phyloP scores from a whole-genome alignment of 2,329 filamentous ascomycete genomes.

The Ophiosphaerella narmari region DNA sequence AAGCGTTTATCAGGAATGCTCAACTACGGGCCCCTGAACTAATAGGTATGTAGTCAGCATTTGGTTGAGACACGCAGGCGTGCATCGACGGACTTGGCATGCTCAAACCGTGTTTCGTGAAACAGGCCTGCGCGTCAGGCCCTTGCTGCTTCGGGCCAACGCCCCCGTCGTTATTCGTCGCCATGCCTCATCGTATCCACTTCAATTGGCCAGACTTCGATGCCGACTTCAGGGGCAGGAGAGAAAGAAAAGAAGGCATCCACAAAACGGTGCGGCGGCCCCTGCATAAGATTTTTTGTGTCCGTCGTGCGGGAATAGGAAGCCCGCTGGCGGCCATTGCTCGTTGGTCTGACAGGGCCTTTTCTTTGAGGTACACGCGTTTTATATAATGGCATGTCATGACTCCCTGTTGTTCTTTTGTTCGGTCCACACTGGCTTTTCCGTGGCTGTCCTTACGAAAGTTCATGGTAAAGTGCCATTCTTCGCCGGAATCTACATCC shows the following conservation, averaged over 20 bases:
- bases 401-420: background rate
- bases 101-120: conserved; percentile 29
- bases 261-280: conserved; percentile 12
- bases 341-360: conserved; percentile 15
- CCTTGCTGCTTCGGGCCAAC: conserved; percentile 24
- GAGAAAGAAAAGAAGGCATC: background rate
- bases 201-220: conserved; percentile 29
- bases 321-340: conserved; percentile 16
- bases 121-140: conserved; percentile 21
- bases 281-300: conserved; percentile 21
- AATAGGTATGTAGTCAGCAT: background rate
- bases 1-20: too few species aligned
- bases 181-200: conserved; percentile 18
- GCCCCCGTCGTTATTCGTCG: conserved; percentile 23
- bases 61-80: conserved; percentile 3
- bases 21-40: too few species aligned
- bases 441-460: conserved; percentile 1
- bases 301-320: conserved; percentile 17
- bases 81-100: conserved; percentile 17
- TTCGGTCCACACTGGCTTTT: conserved; percentile 1
- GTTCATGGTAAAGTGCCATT: background rate
- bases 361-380: conserved; percentile 21
- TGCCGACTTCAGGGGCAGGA: conserved; percentile 29
- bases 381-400: conserved; percentile 18
- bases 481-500: background rate